Evolutionary conservation across 2,329 filamentous ascomycete species (phyloP).

Genomic region (Aphanocladium album): DNA sequence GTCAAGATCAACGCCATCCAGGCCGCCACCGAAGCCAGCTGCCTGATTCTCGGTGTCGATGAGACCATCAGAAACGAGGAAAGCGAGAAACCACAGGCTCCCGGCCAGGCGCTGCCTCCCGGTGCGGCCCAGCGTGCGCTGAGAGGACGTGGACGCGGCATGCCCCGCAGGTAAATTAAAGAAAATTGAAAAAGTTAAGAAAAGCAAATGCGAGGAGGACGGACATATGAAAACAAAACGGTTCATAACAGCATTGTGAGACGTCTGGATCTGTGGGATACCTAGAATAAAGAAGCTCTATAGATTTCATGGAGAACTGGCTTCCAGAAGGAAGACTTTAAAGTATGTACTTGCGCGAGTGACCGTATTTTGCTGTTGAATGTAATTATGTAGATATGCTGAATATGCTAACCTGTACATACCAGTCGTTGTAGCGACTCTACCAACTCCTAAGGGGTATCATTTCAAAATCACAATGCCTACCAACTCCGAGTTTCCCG

Average conservation of each 20-base stretch:
- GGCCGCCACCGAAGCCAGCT: constrained; percentile 90
- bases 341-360: neutral
- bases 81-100: constrained; percentile 76
- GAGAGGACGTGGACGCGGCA: constrained; percentile 75
- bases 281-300: constrained; percentile 22
- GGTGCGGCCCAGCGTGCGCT: constrained; percentile 86
- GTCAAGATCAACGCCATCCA: constrained; percentile 98
- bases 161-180: constrained; percentile 68
- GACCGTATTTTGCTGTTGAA: neutral
- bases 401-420: no score
- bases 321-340: neutral
- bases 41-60: constrained; percentile 91
- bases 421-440: neutral
- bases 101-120: constrained; percentile 66
- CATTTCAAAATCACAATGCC: neutral
- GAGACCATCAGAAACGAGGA: constrained; percentile 99
- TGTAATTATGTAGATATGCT: no score
- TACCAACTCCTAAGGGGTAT: neutral
- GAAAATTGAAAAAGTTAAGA: constrained; percentile 10
- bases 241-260: constrained; percentile 15
- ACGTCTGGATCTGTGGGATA: constrained; percentile 33
- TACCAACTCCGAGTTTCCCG: neutral
- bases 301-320: constrained; percentile 7
- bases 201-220: constrained; percentile 12
- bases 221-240: constrained; percentile 17